Percentiles rank a stretch among this genome's conserved stretches.
These are phyloP conservation scores for Friedmanniomyces simplex DNA, from an alignment of 495 filamentous ascomycete genomes.

Conservation along the genomic window DNA sequence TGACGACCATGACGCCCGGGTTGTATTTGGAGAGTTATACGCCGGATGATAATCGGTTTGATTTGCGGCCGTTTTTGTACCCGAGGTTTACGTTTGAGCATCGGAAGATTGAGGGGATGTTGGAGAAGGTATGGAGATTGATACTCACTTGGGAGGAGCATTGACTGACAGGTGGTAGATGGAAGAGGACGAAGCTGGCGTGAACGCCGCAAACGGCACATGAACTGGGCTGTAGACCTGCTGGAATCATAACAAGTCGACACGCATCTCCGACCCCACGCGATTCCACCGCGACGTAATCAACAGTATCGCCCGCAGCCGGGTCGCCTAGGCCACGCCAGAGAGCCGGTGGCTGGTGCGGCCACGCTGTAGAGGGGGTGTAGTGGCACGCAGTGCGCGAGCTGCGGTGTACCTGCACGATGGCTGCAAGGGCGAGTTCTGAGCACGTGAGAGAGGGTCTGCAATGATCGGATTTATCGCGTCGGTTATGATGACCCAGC, in stretches of 20 bases:
- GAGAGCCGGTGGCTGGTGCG: too few relatives aligned
- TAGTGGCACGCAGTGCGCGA: neutral
- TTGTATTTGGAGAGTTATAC: slow-evolving; percentile 32
- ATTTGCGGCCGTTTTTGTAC: slow-evolving; percentile 37
- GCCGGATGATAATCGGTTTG: slow-evolving; percentile 60
- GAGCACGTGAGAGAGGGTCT: neutral
- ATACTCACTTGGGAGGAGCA: neutral
- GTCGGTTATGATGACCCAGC: too few relatives aligned
- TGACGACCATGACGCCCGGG: slow-evolving; percentile 34
- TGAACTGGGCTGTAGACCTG: neutral
- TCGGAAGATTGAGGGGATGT: slow-evolving; percentile 26
- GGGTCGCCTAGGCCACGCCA: too few relatives aligned
- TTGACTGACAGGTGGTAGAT: slow-evolving; percentile 2
- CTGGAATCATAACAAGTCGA: too few relatives aligned
- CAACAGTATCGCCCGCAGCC: neutral
- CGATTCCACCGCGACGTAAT: too few relatives aligned
- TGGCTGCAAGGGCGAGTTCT: neutral
- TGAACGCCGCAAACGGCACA: slow-evolving; percentile 1
- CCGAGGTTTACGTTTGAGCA: slow-evolving; percentile 29
- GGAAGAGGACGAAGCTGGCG: slow-evolving; percentile 19
- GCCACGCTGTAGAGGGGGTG: neutral
- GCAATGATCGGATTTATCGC: neutral
- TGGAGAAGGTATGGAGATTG: slow-evolving; percentile 1
- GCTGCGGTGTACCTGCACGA: neutral
- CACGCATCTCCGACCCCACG: too few relatives aligned